Base-by-base conservation (phyloP, 2,329 filamentous ascomycete species). In the Phoma herbarum region DNA sequence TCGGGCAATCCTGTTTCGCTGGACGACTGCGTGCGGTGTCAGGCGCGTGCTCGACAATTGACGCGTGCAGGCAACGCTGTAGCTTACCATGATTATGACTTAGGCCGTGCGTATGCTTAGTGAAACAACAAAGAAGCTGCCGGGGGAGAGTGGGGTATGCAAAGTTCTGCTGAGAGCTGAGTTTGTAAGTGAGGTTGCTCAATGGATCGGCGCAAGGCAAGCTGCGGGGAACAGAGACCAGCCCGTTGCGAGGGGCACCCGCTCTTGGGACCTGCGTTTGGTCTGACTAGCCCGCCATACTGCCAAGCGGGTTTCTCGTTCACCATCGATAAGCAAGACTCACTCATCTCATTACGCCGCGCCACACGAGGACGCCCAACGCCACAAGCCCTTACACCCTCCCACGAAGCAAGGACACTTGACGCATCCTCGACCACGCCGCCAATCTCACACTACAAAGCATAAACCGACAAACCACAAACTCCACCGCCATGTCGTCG, bases 1-100 rank as follows among this genome's bases (percentile, higher is more conserved):
- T 87, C 78, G 62, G 93, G 93, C 64, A 97, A 87, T 77, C 94
- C 94, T 29, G 74, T 73, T 48, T 73, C 69, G 37, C 55, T 57
- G 26, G 70, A 67, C n/a, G 71, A 70, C 72, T 75, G 56, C 51
- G 57, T 52, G 47, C 25, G 39, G 47, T 60, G 66, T 74, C 65
- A 74, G 66, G 66, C 48, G 57, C 59, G 43, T 41, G 37, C 44
- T 48, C 33, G 31, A 44, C 51, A 52, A 39, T 31, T 37, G 42
- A 37, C 20, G 52, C 42, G 35, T 33, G 20, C 47, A 48, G 48
- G 49, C 41, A 58, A 25, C 18, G 22, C 49, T 41, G 7, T 39
- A 52, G 65, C 72, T 63, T 69, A 76, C 73, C 73, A 76, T 76
- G 46, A 20, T 63, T 45, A 58, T 55, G 29, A 35, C 46, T 28